phyloP scores from a whole-genome alignment of 805 yeast genomes.

The Jamesozyma rosinii region DNA sequence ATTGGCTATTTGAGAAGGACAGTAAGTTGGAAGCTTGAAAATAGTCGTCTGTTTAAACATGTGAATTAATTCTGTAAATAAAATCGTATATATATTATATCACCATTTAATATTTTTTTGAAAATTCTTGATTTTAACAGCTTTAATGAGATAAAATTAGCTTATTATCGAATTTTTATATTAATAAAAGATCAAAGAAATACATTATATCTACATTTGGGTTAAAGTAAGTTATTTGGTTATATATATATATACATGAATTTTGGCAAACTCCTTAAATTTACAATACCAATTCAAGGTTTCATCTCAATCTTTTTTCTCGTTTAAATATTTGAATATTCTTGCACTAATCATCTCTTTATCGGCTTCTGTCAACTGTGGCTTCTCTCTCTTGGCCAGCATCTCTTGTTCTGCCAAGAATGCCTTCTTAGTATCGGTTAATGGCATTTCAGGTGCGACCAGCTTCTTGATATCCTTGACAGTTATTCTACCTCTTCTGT shows the following conservation, averaged over 20 bases:
- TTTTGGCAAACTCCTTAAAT: background rate
- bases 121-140: too few relatives aligned
- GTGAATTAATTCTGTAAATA: background rate
- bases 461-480: slow-evolving; percentile 53
- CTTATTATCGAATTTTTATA: too few relatives aligned
- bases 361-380: slow-evolving; percentile 35
- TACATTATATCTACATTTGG: too few relatives aligned
- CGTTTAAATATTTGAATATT: slow-evolving; percentile 31
- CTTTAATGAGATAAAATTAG: too few relatives aligned
- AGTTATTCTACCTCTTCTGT: slow-evolving; percentile 53
- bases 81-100: background rate
- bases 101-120: too few relatives aligned
- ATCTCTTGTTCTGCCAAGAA: slow-evolving; percentile 46
- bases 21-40: slow-evolving; percentile 1
- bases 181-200: too few relatives aligned
- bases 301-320: slow-evolving; percentile 7
- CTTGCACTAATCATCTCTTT: slow-evolving; percentile 37
- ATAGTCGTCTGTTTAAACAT: background rate
- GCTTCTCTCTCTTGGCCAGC: slow-evolving; percentile 34
- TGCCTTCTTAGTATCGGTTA: slow-evolving; percentile 52
- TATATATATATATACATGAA: background rate
- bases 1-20: slow-evolving; percentile 41
- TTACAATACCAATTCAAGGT: background rate
- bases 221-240: background rate
- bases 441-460: slow-evolving; percentile 70